Base-by-base conservation (phyloP, 371 early-diverging fungal genomes). In the Rhizopus sp. region DNA sequence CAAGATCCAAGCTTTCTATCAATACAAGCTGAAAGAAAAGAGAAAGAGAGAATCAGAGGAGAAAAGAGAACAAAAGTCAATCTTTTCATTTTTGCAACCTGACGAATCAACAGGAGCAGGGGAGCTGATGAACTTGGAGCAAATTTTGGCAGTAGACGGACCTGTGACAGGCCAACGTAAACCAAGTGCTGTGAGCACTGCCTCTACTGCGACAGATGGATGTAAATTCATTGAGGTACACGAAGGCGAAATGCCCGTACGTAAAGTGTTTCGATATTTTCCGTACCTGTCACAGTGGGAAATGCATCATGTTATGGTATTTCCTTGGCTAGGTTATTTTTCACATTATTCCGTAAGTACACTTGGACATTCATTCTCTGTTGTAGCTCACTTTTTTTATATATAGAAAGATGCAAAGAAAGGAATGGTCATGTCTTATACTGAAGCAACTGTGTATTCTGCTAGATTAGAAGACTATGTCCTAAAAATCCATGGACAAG, bases 221-320 rank as follows among this genome's bases (percentile, higher is more conserved):
- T 35, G 54, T 39, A 57, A 60, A 7, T 64, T 60, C 42, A 66
- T 70, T 6, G 70, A 76, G 39, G 69, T 70, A 4, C 73, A 70
- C 50, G 73, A 76, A 70, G 85, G 81, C 0, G 75, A 76, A 29
- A 77, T 81, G 75, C 81, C 83, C 1, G 62, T 80, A 15, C 72
- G 78, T 33, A 73, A 73, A 31, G 80, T 77, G 34, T 68, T 76
- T 64, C 80, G 85, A 0, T 84, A 78, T 48, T 70, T 82, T 32
- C 78, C 82, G 3, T 75, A 75, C 40, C 56, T 84, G 29, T 71
- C 85, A 0, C 81, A 72, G 23, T 84, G 85, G 85, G 66, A 80
- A 35, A 84, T 84, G 85, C 68, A 75, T 38, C 79, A 81, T 15
- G 69, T 84, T 31, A 76, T 80, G 62, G 75, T 82, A 3, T 82